A percentile compares a stretch with the other conserved stretches of the same genome.
Evolutionary conservation across 2,329 filamentous ascomycete genomes (phyloP).

Genomic region (Dothidotthia symphoricarpi): DNA sequence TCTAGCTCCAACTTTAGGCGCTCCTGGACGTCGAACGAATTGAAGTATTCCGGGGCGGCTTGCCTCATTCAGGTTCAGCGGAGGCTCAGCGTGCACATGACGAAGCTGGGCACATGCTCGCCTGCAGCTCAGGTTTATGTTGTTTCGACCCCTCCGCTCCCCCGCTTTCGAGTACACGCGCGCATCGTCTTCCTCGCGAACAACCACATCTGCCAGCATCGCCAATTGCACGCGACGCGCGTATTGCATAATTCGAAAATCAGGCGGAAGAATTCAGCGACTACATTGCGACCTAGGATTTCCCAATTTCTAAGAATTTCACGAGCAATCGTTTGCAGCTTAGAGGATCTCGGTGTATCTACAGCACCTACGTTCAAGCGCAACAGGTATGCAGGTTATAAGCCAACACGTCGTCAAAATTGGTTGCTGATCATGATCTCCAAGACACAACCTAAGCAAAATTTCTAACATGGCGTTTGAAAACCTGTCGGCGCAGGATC

Average conservation of each 20-base stretch:
- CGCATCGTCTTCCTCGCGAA: too few species aligned
- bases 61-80: too few species aligned
- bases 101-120: too few species aligned
- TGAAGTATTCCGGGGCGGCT: slow-evolving; percentile 1
- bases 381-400: too few species aligned
- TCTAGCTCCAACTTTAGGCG: slow-evolving; percentile 11
- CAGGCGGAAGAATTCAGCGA: slow-evolving; percentile 17
- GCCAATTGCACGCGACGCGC: slow-evolving; percentile 14
- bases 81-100: too few species aligned
- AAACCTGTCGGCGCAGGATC: slow-evolving; percentile 23
- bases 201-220: neutral
- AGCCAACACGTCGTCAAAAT: too few species aligned
- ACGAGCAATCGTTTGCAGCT: too few species aligned
- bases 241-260: slow-evolving; percentile 9
- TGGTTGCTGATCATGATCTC: neutral
- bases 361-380: too few species aligned
- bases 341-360: too few species aligned
- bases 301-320: neutral
- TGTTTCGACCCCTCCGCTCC: too few species aligned
- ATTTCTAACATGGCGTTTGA: slow-evolving; percentile 27
- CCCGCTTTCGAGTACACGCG: neutral
- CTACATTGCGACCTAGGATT: slow-evolving; percentile 3
- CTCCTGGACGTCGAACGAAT: slow-evolving; percentile 1
- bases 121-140: too few species aligned
- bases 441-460: neutral